Conservation (phyloP, 371 early-diverging fungal species). For the Mortierella sp. region DNA sequence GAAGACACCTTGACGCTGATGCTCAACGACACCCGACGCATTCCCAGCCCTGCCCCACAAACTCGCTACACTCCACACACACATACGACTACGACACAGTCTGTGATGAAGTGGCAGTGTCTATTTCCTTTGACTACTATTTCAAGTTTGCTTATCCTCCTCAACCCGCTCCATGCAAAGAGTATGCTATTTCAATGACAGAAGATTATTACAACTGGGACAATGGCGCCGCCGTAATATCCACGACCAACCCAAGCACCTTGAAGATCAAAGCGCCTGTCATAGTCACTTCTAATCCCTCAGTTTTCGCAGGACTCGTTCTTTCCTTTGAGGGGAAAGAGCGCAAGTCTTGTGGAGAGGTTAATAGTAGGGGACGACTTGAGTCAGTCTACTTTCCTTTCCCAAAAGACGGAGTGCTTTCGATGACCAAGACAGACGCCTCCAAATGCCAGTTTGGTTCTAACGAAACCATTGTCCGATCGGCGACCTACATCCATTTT, state of each 20-base stretch:
- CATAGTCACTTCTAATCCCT: too few species aligned
- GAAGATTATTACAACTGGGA: too few species aligned
- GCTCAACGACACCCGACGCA: constrained; percentile 12
- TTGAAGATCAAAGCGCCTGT: too few species aligned
- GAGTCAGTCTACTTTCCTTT: too few species aligned
- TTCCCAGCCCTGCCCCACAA: neutral
- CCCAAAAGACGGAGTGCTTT: constrained; percentile 8
- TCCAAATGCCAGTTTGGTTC: constrained; percentile 13
- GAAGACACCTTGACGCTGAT: neutral
- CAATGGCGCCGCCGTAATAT: too few species aligned
- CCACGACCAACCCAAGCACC: too few species aligned
- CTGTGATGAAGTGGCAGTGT: constrained; percentile 5
- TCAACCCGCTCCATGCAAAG: neutral
- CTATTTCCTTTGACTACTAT: neutral
- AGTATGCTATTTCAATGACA: too few species aligned
- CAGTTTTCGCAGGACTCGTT: too few species aligned
- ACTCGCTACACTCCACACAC: constrained; percentile 13
- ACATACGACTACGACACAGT: neutral
- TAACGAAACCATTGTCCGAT: neutral
- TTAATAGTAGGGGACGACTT: too few species aligned
- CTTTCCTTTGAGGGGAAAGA: neutral
- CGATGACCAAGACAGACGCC: neutral
- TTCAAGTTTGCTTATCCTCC: neutral
- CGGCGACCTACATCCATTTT: constrained; percentile 3
- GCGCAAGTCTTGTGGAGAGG: too few species aligned